Base-by-base conservation (phyloP, 2,329 filamentous ascomycete species). In the Colletotrichum destructivum region DNA sequence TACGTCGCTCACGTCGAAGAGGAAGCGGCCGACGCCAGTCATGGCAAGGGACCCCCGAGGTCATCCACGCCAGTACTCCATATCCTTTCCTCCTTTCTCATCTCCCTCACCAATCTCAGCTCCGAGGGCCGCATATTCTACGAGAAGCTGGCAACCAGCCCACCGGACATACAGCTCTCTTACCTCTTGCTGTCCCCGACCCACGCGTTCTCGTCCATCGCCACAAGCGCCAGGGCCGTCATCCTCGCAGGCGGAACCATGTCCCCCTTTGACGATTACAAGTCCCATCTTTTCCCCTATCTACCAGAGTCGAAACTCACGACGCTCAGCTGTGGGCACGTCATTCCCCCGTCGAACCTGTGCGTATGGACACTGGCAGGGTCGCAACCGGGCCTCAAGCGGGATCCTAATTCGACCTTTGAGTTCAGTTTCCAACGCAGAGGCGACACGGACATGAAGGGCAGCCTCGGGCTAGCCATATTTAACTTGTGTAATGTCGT, bases 171-270 rank as follows among this genome's bases (percentile, higher is more conserved):
- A 21, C 85, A 88, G 26, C 84, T 98, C 15, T 94, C 91, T 54
- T 99, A 98, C 79, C 90, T 98, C 76, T 88, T 99, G 5, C 88
- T 99, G 0, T 96, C 98, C 42, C 96, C 96, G 0, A 95, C 95
- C 0, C 91, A 96, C 76, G 94, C 97, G 75, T 98, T 99, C 81
- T 92, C 92, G 9, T 93, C 95, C 13, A 93, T 98, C 62, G 94
- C 96, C 2, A 91, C 94, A 40, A 91, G 93, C 73, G 94, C 96
- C 0, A 88, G 95, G 69, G 94, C 96, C 2, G 93, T 99, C 4
- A 92, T 99, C 52, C 85, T 99, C 4, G 96, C 95, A 0, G 96
- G 96, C 69, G 96, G 96, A 26, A 99, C 96, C 35, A 98, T 99
- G 96, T 97, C 96, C 2, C 96, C 96, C 0, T 97, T 98, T 85